These are phyloP conservation scores for Mortierella sp. DNA, from an alignment of 371 early-diverging fungal genomes.

Conservation along the genomic window DNA sequence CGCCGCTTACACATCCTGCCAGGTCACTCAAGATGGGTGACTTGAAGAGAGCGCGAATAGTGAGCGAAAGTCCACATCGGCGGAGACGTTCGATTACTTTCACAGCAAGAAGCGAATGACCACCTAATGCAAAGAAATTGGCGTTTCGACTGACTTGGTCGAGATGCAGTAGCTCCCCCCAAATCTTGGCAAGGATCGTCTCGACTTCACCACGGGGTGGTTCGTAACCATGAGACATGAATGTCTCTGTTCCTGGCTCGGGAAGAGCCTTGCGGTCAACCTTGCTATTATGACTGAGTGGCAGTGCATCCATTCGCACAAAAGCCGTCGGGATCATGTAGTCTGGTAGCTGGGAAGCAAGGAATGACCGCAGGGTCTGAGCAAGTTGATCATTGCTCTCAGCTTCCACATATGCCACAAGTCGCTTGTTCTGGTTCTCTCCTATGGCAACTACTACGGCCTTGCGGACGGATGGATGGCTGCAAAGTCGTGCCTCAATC, in stretches of 20 bases:
- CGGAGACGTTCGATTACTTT: background rate
- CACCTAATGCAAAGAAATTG: constrained; percentile 18
- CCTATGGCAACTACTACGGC: constrained; percentile 6
- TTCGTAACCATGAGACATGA: background rate
- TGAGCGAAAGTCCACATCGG: too few relatives aligned
- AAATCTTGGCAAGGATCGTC: background rate
- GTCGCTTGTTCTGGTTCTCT: constrained; percentile 1
- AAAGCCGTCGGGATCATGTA: constrained; percentile 21
- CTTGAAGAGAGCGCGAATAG: too few relatives aligned
- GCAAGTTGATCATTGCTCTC: background rate
- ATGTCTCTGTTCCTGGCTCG: background rate
- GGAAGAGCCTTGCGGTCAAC: constrained; percentile 7
- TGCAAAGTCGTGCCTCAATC: constrained; percentile 20
- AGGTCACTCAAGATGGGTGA: too few relatives aligned
- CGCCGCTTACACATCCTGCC: background rate
- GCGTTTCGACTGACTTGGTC: constrained; percentile 10
- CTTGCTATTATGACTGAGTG: constrained; percentile 16
- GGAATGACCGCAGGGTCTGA: constrained; percentile 1
- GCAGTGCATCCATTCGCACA: constrained; percentile 15
- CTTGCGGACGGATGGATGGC: constrained; percentile 7
- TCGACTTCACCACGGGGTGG: constrained; percentile 11
- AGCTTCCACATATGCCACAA: constrained; percentile 21
- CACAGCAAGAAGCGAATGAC: constrained; percentile 16
- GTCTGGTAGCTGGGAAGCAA: constrained; percentile 1
- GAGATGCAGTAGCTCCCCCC: constrained; percentile 6